A percentile compares a stretch with the other conserved stretches of the same genome.
phyloP scores from a whole-genome alignment of 2,329 filamentous ascomycete species.

The Colletotrichum plurivorum region DNA sequence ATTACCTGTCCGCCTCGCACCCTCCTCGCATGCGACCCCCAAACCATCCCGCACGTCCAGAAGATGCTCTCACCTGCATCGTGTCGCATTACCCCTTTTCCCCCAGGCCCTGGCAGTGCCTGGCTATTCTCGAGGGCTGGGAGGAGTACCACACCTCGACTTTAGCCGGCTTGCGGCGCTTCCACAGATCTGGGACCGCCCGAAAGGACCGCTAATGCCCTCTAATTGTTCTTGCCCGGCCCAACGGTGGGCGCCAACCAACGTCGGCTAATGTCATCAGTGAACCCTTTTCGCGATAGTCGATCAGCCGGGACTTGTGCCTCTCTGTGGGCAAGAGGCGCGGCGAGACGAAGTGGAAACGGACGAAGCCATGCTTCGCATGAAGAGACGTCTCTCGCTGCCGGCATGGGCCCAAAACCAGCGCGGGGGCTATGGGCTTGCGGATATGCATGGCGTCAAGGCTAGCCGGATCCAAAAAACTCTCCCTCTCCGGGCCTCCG shows the following conservation, averaged over 20 bases:
- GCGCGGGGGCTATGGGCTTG: neutral
- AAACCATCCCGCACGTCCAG: conserved; percentile 6
- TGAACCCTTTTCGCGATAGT: neutral
- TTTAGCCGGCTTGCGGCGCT: conserved; percentile 26
- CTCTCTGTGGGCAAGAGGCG: neutral
- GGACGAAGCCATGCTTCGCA: neutral
- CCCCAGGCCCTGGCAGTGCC: too few species aligned
- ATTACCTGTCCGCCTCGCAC: neutral
- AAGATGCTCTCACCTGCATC: neutral
- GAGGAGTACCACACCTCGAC: conserved; percentile 10
- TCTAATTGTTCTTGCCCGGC: neutral
- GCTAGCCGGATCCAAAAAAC: neutral
- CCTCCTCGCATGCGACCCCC: neutral
- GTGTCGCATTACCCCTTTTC: conserved; percentile 18
- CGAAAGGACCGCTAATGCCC: neutral
- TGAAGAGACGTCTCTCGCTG: neutral
- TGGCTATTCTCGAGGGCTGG: neutral
- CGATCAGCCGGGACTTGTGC: neutral
- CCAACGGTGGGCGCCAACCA: neutral
- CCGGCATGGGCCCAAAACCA: conserved; percentile 7
- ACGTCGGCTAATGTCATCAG: conserved; percentile 23
- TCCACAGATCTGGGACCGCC: conserved; percentile 28
- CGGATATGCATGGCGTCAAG: neutral
- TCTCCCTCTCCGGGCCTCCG: neutral
- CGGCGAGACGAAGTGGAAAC: neutral